Evolutionary conservation across 768 basidiomycete genomes (phyloP), one percentile per base, ranked within the genome.

Genomic region (Suillus americanus): DNA sequence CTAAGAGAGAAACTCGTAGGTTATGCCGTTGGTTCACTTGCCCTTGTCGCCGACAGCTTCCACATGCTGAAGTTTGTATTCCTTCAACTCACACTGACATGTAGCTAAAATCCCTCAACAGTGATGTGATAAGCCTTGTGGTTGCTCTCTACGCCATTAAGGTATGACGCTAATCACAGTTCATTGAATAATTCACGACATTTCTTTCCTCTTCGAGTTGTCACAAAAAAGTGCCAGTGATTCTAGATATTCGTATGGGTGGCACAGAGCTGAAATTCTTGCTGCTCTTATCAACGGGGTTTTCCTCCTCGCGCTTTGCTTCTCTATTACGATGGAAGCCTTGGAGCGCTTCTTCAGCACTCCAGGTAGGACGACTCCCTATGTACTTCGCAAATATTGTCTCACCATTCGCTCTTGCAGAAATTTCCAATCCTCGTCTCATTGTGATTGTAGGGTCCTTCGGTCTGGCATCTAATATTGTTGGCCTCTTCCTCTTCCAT

Each of bases 261-360:
- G 96, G 97, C 96, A 99, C 77, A 85, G 97, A 66, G 97, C 97
- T 20, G 96, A 97, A 74, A 96, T 97, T 66, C 85, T 98, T 8
- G 96, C 95, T 25, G 97, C 97, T 0, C 83, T 99, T 53, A 79
- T 99, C 69, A 99, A 99, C 71, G 97, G 97, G 60, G 95, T 99
- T 62, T 99, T 99, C 81, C 86, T 99, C 7, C 84, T 98, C 50
- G 97, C 97, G 0, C 86, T 99, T 0, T 99, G 97, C 79, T 95
- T 99, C 78, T 95, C 95, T 6, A 98, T 99, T 68, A 89, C 86
- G 54, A 79, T 99, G 69, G 97, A 99, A 74, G 96, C 97, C 6
- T 77, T 99, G 54, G 88, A 92, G 67, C 86, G 97, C 46, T 94
- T 98, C 81, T 92, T 98, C 80, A 85, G 81, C 65, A 87, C 88